Conservation (phyloP, 768 basidiomycete species). For the Thelephora ganbajun region DNA sequence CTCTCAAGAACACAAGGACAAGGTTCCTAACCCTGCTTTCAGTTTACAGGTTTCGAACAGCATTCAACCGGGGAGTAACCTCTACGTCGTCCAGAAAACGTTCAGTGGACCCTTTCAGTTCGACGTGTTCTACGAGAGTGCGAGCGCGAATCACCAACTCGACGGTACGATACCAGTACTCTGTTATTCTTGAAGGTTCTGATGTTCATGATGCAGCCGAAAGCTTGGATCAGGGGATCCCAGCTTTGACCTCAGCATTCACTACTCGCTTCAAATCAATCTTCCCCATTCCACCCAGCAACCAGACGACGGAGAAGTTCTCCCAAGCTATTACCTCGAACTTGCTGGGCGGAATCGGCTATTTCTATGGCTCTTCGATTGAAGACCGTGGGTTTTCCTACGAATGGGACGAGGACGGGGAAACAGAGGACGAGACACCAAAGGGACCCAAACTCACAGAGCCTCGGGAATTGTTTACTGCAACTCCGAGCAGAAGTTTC, state of each 20-base stretch:
- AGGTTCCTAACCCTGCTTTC: conserved; percentile 69
- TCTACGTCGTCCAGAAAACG: conserved; percentile 78
- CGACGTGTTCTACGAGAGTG: conserved; percentile 80
- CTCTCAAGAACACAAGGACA: conserved; percentile 25
- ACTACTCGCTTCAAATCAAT: conserved; percentile 48
- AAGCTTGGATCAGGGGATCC: conserved; percentile 55
- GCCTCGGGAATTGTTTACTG: conserved; percentile 68
- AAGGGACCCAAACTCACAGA: conserved; percentile 58
- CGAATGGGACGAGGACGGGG: conserved; percentile 77
- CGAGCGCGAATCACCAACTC: conserved; percentile 47
- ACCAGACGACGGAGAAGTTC: conserved; percentile 41
- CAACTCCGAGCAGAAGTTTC: conserved; percentile 91
- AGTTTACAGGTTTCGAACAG: conserved; percentile 68
- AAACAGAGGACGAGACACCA: conserved; percentile 30
- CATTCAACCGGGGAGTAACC: conserved; percentile 54
- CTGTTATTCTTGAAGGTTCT: not conserved
- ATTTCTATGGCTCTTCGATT: conserved; percentile 86
- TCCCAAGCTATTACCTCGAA: conserved; percentile 86
- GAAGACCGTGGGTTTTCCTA: conserved; percentile 75
- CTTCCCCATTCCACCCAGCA: conserved; percentile 56
- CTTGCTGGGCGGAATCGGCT: conserved; percentile 85
- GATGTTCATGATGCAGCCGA: conserved; percentile 28
- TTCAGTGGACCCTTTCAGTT: conserved; percentile 81
- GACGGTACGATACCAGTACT: conserved; percentile 32
- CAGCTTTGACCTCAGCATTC: conserved; percentile 47